A percentile compares a stretch with the other conserved stretches of the same genome.
These are phyloP conservation scores for Globisporangium acanthophoron DNA, from an alignment of 352 stramenopile genomes.

Conservation along the genomic window DNA sequence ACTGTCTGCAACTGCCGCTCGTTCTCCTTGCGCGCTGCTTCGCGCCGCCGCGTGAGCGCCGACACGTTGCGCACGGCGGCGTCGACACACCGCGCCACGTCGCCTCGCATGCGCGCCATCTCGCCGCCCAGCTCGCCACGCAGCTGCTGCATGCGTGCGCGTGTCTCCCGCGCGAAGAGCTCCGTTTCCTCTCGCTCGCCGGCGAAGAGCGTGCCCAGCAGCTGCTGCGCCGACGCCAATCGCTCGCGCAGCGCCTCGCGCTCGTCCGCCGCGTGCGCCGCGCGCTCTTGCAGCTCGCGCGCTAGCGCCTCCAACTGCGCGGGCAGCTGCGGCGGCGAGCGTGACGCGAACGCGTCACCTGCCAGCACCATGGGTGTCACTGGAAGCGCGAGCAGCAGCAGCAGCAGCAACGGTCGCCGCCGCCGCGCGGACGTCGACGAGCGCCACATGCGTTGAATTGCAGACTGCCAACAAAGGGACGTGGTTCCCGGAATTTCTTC, in stretches of 20 bases:
- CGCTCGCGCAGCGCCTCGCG: slow-evolving; percentile 8
- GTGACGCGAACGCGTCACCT: neutral
- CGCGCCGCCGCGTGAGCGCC: neutral
- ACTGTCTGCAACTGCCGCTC: slow-evolving; percentile 3
- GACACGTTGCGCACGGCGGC: slow-evolving; percentile 15
- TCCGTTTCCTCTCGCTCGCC: slow-evolving; percentile 18
- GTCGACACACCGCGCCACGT: slow-evolving; percentile 11
- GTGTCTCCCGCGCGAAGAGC: slow-evolving; percentile 16
- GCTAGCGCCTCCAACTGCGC: slow-evolving; percentile 17
- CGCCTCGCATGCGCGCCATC: slow-evolving; percentile 14
- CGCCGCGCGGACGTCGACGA: neutral
- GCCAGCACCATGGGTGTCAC: neutral
- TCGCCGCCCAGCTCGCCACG: slow-evolving; percentile 22
- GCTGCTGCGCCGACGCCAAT: slow-evolving; percentile 13
- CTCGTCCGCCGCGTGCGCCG: slow-evolving; percentile 6
- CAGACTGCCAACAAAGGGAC: too few relatives aligned
- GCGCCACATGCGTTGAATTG: neutral
- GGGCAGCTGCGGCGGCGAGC: slow-evolving; percentile 1
- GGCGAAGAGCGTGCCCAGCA: slow-evolving; percentile 13
- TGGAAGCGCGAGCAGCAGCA: neutral
- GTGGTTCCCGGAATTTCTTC: too few relatives aligned
- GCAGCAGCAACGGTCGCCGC: too few relatives aligned
- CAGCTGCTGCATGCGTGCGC: slow-evolving; percentile 16
- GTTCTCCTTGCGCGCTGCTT: neutral
- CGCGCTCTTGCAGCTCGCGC: slow-evolving; percentile 14